phyloP scores from a whole-genome alignment of 2,329 filamentous ascomycete species.

The Hypocreales sp. region DNA sequence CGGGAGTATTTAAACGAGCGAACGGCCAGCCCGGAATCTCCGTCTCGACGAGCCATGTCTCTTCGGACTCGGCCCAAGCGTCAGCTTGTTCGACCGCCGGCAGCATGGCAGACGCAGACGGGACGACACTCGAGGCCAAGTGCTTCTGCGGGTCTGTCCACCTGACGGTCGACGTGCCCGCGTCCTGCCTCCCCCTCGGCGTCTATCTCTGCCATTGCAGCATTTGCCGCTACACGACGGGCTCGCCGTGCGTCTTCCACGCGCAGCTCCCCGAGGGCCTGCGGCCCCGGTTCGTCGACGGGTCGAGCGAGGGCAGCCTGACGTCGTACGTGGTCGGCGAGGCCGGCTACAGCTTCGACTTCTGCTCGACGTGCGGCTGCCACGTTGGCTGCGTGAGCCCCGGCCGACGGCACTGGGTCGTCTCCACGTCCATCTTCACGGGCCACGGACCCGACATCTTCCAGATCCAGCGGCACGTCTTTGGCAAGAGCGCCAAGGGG shows the following conservation, averaged over 20 bases:
- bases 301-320: constrained; percentile 20
- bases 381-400: constrained; percentile 23
- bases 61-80: too few species aligned
- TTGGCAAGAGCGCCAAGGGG: constrained; percentile 19
- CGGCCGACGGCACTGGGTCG: constrained; percentile 18
- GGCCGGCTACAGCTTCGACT: constrained; percentile 19
- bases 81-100: not conserved
- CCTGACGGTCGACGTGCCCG: constrained; percentile 24
- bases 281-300: constrained; percentile 21
- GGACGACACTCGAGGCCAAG: constrained; percentile 22
- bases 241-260: constrained; percentile 26
- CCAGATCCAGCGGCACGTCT: constrained; percentile 18
- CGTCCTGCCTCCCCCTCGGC: constrained; percentile 20
- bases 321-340: constrained; percentile 18
- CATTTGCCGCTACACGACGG: constrained; percentile 25
- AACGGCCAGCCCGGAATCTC: too few species aligned
- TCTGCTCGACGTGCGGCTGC: constrained; percentile 29
- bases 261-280: constrained; percentile 17
- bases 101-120: constrained; percentile 7
- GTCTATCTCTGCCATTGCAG: constrained; percentile 30
- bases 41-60: too few species aligned
- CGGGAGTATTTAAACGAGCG: too few species aligned
- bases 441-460: constrained; percentile 19
- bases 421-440: constrained; percentile 23
- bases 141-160: constrained; percentile 28